These are phyloP conservation scores for Plectranthus barbatus DNA, from an alignment of 257 asterid species.

Conservation along the genomic window DNA sequence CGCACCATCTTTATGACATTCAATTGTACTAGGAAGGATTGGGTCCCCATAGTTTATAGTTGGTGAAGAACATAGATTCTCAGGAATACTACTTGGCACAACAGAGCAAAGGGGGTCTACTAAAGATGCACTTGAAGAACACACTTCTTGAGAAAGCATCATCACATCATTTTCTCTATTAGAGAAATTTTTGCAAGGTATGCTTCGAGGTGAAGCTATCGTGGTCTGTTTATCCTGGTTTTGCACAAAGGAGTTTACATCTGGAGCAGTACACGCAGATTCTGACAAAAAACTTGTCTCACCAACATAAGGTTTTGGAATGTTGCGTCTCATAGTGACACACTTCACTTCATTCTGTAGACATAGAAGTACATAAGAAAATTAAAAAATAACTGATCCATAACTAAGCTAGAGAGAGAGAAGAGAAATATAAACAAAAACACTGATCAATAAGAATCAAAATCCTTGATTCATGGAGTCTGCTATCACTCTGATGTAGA, in stretches of 20 bases:
- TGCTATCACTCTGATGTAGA: not conserved
- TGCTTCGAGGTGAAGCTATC: conserved; percentile 48
- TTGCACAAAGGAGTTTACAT: conserved; percentile 46
- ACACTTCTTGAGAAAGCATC: conserved; percentile 46
- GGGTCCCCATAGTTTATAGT: conserved; percentile 21
- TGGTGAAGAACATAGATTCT: conserved; percentile 33
- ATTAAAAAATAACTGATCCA: not conserved
- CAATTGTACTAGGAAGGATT: conserved; percentile 12
- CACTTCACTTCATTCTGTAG: conserved; percentile 36
- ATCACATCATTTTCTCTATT: conserved; percentile 21
- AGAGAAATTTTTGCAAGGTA: conserved; percentile 33
- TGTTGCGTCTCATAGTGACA: conserved; percentile 23
- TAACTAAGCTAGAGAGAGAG: not conserved
- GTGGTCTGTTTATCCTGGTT: conserved; percentile 30
- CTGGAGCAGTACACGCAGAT: conserved; percentile 58
- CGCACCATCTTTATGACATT: conserved; percentile 18
- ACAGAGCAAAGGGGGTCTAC: conserved; percentile 68
- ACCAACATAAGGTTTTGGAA: conserved; percentile 45
- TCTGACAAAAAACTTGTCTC: conserved; percentile 79
- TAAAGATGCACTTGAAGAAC: conserved; percentile 41
- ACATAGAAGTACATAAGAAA: conserved; percentile 15
- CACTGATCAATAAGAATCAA: conserved; percentile 1
- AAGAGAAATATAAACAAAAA: not conserved
- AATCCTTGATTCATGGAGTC: not conserved
- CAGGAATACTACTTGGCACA: conserved; percentile 75